Evolutionary conservation across 768 basidiomycete species (phyloP).

Genomic region (Kwoniella heveanensis): DNA sequence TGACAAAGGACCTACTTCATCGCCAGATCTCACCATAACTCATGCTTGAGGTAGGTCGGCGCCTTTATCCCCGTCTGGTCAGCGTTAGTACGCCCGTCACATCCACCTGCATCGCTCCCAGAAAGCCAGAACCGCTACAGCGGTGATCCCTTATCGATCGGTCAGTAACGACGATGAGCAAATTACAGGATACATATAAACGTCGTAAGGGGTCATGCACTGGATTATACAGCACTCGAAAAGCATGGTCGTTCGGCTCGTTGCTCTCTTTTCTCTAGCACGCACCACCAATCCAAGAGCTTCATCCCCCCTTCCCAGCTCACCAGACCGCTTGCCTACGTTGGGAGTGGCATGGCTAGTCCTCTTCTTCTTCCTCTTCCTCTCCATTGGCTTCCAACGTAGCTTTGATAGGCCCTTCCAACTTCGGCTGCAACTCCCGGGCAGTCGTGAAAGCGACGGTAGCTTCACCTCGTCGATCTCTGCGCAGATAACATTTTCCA

Average conservation of each 20-base stretch:
- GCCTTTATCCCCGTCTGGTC: too few species aligned
- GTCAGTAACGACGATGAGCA: too few species aligned
- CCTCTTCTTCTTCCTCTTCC: constrained; percentile 63
- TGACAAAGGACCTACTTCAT: background rate
- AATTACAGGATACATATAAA: background rate
- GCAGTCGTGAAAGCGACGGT: constrained; percentile 84
- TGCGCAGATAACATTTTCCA: constrained; percentile 81
- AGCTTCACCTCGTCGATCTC: constrained; percentile 76
- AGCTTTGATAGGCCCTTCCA: constrained; percentile 64
- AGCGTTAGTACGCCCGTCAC: too few species aligned
- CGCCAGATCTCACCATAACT: too few species aligned
- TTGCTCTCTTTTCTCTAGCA: background rate
- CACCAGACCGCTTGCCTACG: too few species aligned
- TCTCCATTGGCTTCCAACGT: constrained; percentile 63
- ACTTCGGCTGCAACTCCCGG: constrained; percentile 91
- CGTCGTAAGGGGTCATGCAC: background rate
- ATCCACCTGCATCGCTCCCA: too few species aligned
- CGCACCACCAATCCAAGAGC: background rate
- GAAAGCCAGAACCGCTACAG: too few species aligned
- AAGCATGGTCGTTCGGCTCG: background rate
- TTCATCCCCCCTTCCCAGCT: background rate
- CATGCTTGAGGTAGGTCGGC: too few species aligned
- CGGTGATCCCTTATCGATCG: too few species aligned
- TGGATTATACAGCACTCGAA: background rate
- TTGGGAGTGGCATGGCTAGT: constrained; percentile 6